These are phyloP conservation scores for Kuraishia hungarica DNA, from an alignment of 805 yeast genomes.

Conservation along the genomic window DNA sequence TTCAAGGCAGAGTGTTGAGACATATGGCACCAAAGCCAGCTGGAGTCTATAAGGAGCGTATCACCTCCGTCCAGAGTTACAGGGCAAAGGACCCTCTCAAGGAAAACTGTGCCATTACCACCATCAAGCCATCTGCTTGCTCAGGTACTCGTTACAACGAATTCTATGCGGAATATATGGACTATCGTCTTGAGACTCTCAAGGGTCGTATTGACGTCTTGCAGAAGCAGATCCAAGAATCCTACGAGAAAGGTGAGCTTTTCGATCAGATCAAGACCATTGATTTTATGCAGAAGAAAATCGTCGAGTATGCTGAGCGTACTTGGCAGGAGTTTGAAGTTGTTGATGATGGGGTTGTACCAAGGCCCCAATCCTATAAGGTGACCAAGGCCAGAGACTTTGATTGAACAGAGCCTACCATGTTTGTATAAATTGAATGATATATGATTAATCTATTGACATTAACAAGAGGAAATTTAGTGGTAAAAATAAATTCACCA, in stretches of 20 bases:
- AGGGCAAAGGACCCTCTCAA: slow-evolving; percentile 21
- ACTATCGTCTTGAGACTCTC: slow-evolving; percentile 19
- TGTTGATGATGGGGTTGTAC: slow-evolving; percentile 1
- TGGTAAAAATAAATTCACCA: too few species aligned
- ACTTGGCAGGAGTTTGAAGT: slow-evolving; percentile 3
- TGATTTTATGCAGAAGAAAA: slow-evolving; percentile 3
- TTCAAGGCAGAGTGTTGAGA: slow-evolving; percentile 36
- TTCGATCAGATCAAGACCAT: slow-evolving; percentile 2
- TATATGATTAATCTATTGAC: too few species aligned
- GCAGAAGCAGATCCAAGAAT: slow-evolving; percentile 2
- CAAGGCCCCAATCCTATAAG: background rate
- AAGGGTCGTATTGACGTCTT: slow-evolving; percentile 12
- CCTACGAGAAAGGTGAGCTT: slow-evolving; percentile 16
- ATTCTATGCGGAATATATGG: slow-evolving; percentile 19
- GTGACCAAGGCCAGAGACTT: background rate
- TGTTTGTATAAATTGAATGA: too few species aligned
- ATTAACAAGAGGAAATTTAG: too few species aligned
- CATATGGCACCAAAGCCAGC: slow-evolving; percentile 39
- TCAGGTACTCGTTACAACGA: slow-evolving; percentile 19
- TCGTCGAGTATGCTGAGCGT: slow-evolving; percentile 1
- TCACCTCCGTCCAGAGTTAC: slow-evolving; percentile 27
- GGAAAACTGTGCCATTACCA: slow-evolving; percentile 23
- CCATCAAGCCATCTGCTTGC: slow-evolving; percentile 18
- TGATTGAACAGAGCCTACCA: background rate
- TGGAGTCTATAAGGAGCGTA: slow-evolving; percentile 28